Evolutionary conservation across 1,284 basidiomycete species (phyloP), one percentile per base, ranked within the genome.

Genomic region (Amylostereum areolatum): DNA sequence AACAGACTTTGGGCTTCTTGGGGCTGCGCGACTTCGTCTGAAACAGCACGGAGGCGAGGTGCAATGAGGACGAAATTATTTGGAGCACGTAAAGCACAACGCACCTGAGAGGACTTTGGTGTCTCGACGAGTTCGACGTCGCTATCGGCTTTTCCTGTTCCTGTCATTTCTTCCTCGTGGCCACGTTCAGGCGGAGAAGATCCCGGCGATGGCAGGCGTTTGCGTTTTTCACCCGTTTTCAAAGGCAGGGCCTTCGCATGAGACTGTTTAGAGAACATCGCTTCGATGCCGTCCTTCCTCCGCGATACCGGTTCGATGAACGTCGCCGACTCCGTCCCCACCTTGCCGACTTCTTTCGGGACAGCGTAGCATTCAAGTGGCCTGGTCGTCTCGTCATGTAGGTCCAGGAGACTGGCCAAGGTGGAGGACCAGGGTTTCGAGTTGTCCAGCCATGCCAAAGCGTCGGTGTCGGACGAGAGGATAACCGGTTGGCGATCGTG

Each of bases 401-500:
- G 85, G 44, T 77, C 72, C 27, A 96, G 73, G 18, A 97, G 65
- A 39, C 76, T 75, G 36, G 67, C 76, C 29, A 89, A 75, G 32
- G 77, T 75, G 5, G 66, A 61, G 9, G 76, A 75, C 91, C 86
- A 92, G 45, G 75, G 73, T 2, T 77, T 75, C 7, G 75, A 80
- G 9, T 81, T 85, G 62, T 95, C 88, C 8, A 98, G 76, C 95
- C 95, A 98, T 25, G 66, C 63, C 9, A 73, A 62, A 35, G 94
- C 70, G 5, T 87, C 83, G 3, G 80, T 73, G 42, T 71, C 61
- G 1, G 74, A 73, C 2, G 80, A 73, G 2, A 98, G 76, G 45
- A 97, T 87, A 46, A 94, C 89, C 3, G 95, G 95, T 71, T 96
- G 94, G 12, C 95, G 83, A 60, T 96, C 90, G 65, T 97, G 95